A percentile compares a stretch with the other conserved stretches of the same genome.
Evolutionary conservation across 164 flowering plant genomes (phyloP).

Genomic region (Piper longum): DNA sequence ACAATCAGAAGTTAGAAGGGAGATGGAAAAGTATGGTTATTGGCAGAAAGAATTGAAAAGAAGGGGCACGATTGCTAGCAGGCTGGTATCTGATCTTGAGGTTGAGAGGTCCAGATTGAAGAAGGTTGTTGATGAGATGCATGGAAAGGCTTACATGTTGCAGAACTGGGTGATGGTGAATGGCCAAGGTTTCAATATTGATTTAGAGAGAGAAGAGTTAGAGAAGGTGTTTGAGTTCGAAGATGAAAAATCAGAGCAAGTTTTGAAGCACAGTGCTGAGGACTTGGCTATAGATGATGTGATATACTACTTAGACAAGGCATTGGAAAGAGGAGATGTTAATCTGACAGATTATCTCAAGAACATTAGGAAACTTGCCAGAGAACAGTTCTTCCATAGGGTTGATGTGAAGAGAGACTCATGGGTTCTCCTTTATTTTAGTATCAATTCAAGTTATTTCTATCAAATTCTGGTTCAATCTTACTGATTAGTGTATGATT

Average conservation of each 20-base stretch:
- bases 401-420: conserved; percentile 6
- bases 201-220: neutral
- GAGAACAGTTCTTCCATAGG: conserved; percentile 21
- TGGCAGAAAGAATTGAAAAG: conserved; percentile 19
- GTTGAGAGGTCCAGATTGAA: conserved; percentile 23
- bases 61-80: conserved; percentile 9
- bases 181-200: conserved; percentile 4
- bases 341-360: conserved; percentile 23
- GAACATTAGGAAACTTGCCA: conserved; percentile 22
- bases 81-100: conserved; percentile 17
- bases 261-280: conserved; percentile 20
- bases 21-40: conserved; percentile 18
- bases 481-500: no score
- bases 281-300: conserved; percentile 41
- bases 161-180: conserved; percentile 30
- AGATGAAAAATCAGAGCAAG: conserved; percentile 16
- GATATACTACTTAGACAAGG: conserved; percentile 40
- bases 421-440: no score
- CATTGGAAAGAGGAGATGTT: conserved; percentile 22
- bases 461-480: no score
- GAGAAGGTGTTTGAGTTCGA: conserved; percentile 27
- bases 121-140: conserved; percentile 9
- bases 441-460: no score
- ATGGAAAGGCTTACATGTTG: conserved; percentile 19
- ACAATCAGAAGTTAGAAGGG: conserved; percentile 11